A percentile compares a stretch with the other conserved stretches of the same genome.
These are phyloP conservation scores for Pleurotus cornucopiae DNA, from an alignment of 768 basidiomycete species.

Conservation along the genomic window DNA sequence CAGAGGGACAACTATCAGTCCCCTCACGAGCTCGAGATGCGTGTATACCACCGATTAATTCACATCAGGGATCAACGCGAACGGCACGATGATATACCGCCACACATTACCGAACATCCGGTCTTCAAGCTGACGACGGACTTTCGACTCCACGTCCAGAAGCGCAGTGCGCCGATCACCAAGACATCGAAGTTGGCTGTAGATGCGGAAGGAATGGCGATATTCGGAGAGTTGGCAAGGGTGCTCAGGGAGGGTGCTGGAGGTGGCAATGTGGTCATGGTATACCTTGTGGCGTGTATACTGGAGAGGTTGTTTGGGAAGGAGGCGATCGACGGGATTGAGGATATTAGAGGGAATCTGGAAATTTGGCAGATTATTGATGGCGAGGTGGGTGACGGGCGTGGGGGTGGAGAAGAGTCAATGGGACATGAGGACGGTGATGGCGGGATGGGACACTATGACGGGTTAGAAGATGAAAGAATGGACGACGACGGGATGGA, in stretches of 20 bases:
- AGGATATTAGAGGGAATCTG: conserved; percentile 55
- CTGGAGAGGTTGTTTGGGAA: conserved; percentile 83
- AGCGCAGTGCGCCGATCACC: conserved; percentile 68
- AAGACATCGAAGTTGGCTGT: conserved; percentile 65
- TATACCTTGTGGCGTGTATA: conserved; percentile 87
- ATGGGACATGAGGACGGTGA: too few relatives aligned
- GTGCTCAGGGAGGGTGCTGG: conserved; percentile 65
- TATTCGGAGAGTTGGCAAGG: conserved; percentile 58
- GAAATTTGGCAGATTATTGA: conserved; percentile 66
- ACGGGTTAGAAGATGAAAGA: conserved; percentile 19
- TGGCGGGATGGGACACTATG: conserved; percentile 12
- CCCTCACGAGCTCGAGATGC: conserved; percentile 91
- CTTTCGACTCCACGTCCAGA: conserved; percentile 78
- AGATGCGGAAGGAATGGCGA: conserved; percentile 60
- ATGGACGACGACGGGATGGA: conserved; percentile 14
- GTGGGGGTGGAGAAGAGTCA: conserved; percentile 6
- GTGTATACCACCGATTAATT: conserved; percentile 88
- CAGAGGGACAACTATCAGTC: conserved; percentile 63
- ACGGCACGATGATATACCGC: conserved; percentile 70
- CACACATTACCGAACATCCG: conserved; percentile 61
- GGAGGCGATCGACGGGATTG: conserved; percentile 75
- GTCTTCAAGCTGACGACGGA: conserved; percentile 80
- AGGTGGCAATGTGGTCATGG: conserved; percentile 65
- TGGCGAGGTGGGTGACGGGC: conserved; percentile 33
- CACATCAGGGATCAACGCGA: conserved; percentile 85